Base-by-base conservation (phyloP, 805 yeast species). In the Cyberlindnera maclurae region DNA sequence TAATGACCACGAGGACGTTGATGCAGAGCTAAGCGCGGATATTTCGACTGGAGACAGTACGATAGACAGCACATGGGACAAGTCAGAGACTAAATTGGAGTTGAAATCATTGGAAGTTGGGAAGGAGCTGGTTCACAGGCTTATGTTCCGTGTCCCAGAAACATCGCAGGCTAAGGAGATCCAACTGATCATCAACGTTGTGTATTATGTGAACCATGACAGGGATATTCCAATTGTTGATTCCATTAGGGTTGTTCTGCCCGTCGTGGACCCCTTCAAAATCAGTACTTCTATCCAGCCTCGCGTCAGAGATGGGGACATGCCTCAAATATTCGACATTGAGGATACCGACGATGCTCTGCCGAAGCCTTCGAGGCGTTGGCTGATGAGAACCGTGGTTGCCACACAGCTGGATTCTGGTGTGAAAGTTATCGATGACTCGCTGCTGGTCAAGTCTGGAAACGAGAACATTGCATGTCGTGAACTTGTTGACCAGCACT, bases 351-450 rank as follows among this genome's bases (percentile, higher is more conserved):
- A 46, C 38, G 4, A 46, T 41, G 38, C 44, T 4, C 18, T 41
- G 9, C 62, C 67, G 3, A 52, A 54, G 24, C 65, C 64, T 20
- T 44, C 57, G 5, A 52, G 73, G 31, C 49, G 51, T 20, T 65
- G 71, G 71, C 39, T 56, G 55, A 45, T 55, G 49, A 47, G 52
- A 44, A 20, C 50, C 29, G 18, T 59, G 54, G 17, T 73, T 49
- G 43, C 44, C n/a, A 56, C 54, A 7, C 65, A 60, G 15, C 62
- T 71, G 3, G 60, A 58, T 3, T 4, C 15, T 8, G 17, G 26
- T 12, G 6, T 26, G 16, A 18, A 17, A 12, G 18, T 34, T 10
- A 8, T 34, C 7, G 31, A 34, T 11, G 57, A 53, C 10, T 40
- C 46, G 4, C 45, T 57, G n/a, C 26, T 20, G 3, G 15, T 65